Conservation (phyloP, 768 basidiomycete species). For the Mrakia blollopis region DNA sequence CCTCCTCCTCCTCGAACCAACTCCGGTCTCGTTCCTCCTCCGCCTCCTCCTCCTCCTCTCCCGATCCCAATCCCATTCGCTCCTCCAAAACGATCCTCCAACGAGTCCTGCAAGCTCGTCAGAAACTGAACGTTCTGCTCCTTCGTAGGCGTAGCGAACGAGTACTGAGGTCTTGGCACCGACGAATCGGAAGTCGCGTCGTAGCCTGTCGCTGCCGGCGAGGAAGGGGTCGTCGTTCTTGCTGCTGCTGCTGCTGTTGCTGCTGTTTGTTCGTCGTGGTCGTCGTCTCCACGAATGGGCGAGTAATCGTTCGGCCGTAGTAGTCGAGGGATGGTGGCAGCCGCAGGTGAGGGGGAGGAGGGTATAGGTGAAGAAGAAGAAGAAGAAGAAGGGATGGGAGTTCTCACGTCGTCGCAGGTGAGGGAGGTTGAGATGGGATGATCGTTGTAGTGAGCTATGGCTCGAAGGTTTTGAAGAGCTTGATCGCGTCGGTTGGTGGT, state of each 20-base stretch:
- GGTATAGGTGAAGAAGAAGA: not conserved
- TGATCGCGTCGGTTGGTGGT: slow-evolving; percentile 78
- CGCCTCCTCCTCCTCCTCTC: not conserved
- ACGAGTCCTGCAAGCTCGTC: not conserved
- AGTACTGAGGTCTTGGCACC: not conserved
- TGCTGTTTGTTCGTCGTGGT: no score
- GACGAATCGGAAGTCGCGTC: not conserved
- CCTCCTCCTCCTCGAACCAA: not conserved
- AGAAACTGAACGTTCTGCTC: slow-evolving; percentile 5
- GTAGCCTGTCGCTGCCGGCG: not conserved
- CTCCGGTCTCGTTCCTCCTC: not conserved
- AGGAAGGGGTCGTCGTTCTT: not conserved
- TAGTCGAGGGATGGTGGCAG: not conserved
- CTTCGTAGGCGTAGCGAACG: slow-evolving; percentile 2
- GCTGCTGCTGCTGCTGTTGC: no score
- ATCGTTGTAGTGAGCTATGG: slow-evolving; percentile 84
- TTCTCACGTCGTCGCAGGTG: not conserved
- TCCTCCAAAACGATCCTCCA: not conserved
- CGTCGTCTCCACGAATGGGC: not conserved
- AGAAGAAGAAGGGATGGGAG: not conserved
- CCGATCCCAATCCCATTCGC: not conserved
- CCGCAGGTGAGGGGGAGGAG: no score
- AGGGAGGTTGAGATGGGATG: slow-evolving; percentile 53
- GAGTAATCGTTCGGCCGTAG: not conserved
- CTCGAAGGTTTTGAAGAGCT: slow-evolving; percentile 71